Evolutionary conservation across 2,329 filamentous ascomycete genomes (phyloP), one percentile per base, ranked within the genome.

Genomic region (Neonectria ditissima): DNA sequence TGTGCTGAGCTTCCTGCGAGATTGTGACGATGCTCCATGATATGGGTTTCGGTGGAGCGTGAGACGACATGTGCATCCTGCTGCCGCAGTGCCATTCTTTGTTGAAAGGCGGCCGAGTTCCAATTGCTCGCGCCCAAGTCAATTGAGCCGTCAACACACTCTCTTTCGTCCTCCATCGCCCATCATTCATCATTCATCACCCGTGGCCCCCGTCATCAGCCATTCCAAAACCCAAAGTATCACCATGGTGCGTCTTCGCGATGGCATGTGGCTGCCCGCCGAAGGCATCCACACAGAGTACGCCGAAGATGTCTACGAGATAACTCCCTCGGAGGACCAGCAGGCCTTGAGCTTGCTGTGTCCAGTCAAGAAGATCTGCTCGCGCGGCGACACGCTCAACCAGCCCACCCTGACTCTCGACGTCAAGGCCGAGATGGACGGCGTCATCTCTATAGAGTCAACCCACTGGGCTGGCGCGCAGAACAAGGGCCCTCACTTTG

Each of bases 231-330:
- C 16, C 22, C 20, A 22, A n/a, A 16, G 34, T 52, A 63, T 28
- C 65, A 70, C 24, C 54, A 79, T 79, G 75, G 70, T 72, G 64
- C 76, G 73, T 60, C 74, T 79, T 48, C 75, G 77, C 11, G 75
- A 80, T 76, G 77, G 77, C 39, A 79, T 91, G 89, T 91, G 89
- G 89, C 80, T 91, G 52, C 82, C 84, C 44, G 87, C 85, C 60
- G 85, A 88, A 76, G 86, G 84, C 65, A 83, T 89, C 74, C 81
- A 82, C 53, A 82, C 89, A 26, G 87, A 90, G 72, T 91, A 91
- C 69, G 89, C 89, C 34, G 89, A 91, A 76, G 88, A 91, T 65
- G 80, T 91, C 16, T 84, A 85, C 69, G 80, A 81, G 24, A 76
- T 82, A 59, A 82, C 81, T 3, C 74, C 84, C 55, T 81, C 77